phyloP scores from a whole-genome alignment of 2,329 filamentous ascomycete genomes.

The Niveomyces coronatus region DNA sequence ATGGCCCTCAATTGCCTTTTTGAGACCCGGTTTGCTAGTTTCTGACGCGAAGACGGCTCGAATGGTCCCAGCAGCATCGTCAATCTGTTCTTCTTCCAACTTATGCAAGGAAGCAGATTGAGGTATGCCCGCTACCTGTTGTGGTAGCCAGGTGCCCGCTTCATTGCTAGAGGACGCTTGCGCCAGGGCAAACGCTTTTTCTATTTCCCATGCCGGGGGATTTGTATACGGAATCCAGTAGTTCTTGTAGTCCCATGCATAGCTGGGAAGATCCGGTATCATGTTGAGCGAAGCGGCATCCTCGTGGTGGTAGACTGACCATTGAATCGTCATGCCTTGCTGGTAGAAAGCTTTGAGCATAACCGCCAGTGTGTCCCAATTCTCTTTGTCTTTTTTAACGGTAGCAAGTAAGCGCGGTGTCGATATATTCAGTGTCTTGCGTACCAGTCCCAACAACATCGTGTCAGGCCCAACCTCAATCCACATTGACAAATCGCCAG shows the following conservation, averaged over 20 bases:
- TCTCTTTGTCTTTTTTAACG: background rate
- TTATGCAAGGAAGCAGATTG: too few species aligned
- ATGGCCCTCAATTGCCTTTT: too few species aligned
- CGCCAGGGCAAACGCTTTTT: too few species aligned
- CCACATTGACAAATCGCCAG: background rate
- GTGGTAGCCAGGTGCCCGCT: too few species aligned
- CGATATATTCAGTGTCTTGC: background rate
- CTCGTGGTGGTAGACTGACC: background rate
- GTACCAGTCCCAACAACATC: background rate
- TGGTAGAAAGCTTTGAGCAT: background rate
- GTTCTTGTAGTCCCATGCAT: constrained; percentile 63
- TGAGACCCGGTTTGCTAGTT: too few species aligned
- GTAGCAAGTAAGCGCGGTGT: background rate
- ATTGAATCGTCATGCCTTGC: background rate
- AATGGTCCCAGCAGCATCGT: too few species aligned
- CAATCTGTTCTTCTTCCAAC: too few species aligned
- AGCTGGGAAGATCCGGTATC: constrained; percentile 55
- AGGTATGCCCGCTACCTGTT: too few species aligned
- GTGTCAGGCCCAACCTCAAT: background rate
- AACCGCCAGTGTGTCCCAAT: background rate
- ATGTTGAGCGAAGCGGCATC: constrained; percentile 28
- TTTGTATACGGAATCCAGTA: constrained; percentile 57
- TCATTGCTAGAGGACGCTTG: too few species aligned
- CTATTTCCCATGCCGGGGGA: too few species aligned
- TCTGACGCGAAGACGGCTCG: too few species aligned